Evolutionary conservation across 352 stramenopile genomes (phyloP), one percentile per base, ranked within the genome.

Genomic region (Phytophthora pisi): DNA sequence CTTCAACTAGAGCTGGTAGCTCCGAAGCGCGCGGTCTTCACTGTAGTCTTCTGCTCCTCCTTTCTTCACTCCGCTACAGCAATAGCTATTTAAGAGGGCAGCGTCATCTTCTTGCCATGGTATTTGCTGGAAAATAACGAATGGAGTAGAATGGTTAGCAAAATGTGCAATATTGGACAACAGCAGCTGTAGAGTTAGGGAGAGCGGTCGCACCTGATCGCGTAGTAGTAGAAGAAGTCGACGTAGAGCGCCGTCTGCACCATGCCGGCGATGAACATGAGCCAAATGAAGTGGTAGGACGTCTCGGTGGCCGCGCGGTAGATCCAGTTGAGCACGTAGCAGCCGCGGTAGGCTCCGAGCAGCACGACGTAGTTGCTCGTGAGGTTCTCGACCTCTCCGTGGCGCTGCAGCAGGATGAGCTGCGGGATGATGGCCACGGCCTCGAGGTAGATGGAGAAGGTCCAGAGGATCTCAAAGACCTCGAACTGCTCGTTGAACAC

Each of bases 161-260:
- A 55, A 30, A 28, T 13, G 24, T 16, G 36, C 36, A 16, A 42
- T 42, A 42, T 1, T 6, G 1, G 0, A 40, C 31, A 40, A 15
- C 8, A 40, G 31, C 8, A 11, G 11, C 11, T n/a, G 36, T n/a
- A 42, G 5, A 42, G 4, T 16, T 11, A 42, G 36, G 11, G 30
- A 36, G 30, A 36, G 36, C 10, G 34, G 13, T 10, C 72, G 57
- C 64, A 96, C 88, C 88, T 96, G 58, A 96, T 92, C 52, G 97
- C 81, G 76, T 99, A 99, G 86, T 99, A 99, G 89, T 99, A 99
- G 86, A 99, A 99, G 66, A 99, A 99, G 81, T 99, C 98, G 24
- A 97, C 95, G 85, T 99, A 99, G 36, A 99, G 87, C 49, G 95
- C 84, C 2, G 98, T 99, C 82, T 99, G 98, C 61, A 99, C 89